Evolutionary conservation across 2,329 filamentous ascomycete species (phyloP), one percentile per base, ranked within the genome.

Genomic region (Beauveria brongniartii): DNA sequence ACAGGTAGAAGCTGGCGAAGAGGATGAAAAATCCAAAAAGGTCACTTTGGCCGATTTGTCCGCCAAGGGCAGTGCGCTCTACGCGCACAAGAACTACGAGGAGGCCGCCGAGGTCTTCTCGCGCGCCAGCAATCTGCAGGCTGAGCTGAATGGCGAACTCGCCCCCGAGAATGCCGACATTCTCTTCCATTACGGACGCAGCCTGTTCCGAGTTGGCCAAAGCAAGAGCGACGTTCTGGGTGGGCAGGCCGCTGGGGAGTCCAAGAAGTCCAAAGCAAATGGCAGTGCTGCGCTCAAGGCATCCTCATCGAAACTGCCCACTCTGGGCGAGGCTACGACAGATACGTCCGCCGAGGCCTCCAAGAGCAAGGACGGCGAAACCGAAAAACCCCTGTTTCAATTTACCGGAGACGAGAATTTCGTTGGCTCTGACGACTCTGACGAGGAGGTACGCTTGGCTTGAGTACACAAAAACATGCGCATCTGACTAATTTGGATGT

Each of bases 351-450:
- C 76, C 12, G 71, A 75, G 46, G 74, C 72, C 22, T 73, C 77
- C 0, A 78, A 74, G 44, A 68, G 68, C 20, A 73, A 75, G 26
- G 75, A 70, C 48, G 67, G 68, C 16, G 75, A 79, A 37, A 64
- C 67, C 5, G 89, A 88, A 73, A 93, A 92, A 72, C 86, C 90
- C 0, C 84, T 91, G 64, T 97, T 99, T 73, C 90, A 96, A 68
- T 96, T 99, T 71, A 89, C 86, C 5, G 94, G 94, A 61, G 93
- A 97, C 71, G 93, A 97, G 74, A 93, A 96, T 71, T 96, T 91
- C 77, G 90, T 91, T 59, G 87, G 90, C 59, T 90, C 88, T 0
- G 91, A 94, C 54, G 89, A 88, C 8, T 88, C 91, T 54, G 86
- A 85, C 55, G 84, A 80, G 65, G 80, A 74, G 53, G 74, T 67